Conservation (phyloP, 2,329 filamentous ascomycete species). For the Emydomyces testavorans region DNA sequence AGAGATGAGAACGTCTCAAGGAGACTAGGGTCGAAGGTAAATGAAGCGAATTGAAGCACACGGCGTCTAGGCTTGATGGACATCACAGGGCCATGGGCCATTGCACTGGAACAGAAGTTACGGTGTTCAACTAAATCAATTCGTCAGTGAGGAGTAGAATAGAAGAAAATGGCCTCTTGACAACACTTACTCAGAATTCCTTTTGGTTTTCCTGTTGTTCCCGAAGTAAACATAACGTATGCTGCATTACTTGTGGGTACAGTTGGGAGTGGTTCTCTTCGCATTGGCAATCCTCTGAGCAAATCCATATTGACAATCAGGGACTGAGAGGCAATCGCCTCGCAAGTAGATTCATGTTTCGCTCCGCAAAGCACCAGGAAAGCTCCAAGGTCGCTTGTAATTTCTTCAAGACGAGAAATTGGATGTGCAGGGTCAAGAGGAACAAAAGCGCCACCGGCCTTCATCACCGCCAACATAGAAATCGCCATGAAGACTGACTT, state of each 20-base stretch:
- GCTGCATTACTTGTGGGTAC: constrained; percentile 25
- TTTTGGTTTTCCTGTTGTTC: constrained; percentile 41
- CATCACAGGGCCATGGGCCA: constrained; percentile 40
- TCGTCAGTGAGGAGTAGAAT: background rate
- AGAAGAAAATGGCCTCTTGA: background rate
- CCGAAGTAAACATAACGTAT: constrained; percentile 45
- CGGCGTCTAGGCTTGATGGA: constrained; percentile 38
- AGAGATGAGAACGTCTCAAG: constrained; percentile 42
- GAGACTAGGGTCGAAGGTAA: constrained; percentile 40
- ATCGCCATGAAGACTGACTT: constrained; percentile 60
- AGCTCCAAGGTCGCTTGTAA: constrained; percentile 19
- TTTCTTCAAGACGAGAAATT: constrained; percentile 19
- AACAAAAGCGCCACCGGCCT: constrained; percentile 25
- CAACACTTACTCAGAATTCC: constrained; percentile 48
- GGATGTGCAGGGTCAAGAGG: constrained; percentile 25
- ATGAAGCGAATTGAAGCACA: constrained; percentile 44
- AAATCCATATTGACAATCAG: constrained; percentile 12
- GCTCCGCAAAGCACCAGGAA: constrained; percentile 17
- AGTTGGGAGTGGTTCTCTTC: constrained; percentile 7
- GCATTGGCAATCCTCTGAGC: constrained; percentile 13
- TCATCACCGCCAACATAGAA: constrained; percentile 24
- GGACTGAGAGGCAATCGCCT: constrained; percentile 6
- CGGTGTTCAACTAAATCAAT: constrained; percentile 37
- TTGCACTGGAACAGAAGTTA: constrained; percentile 44
- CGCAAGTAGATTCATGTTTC: constrained; percentile 9